Conservation (phyloP, 2,329 filamentous ascomycete genomes). For the Ascochyta pisi region DNA sequence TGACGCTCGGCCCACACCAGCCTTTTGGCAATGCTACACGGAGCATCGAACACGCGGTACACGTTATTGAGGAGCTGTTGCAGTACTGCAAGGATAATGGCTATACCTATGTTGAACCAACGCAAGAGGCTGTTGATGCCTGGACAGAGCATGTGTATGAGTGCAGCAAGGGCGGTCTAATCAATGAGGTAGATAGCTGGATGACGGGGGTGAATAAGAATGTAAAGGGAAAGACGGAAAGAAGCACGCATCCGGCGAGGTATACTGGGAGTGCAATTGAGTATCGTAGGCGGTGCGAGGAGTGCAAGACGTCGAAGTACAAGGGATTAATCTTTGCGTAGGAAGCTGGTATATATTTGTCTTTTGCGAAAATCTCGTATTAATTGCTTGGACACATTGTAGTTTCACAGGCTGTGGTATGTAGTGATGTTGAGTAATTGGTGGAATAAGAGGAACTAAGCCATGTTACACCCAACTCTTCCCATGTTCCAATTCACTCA, state of each 20-base stretch:
- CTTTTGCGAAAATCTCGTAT: too few species aligned
- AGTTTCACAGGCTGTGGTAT: too few species aligned
- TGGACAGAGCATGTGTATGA: conserved; percentile 60
- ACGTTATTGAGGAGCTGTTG: conserved; percentile 47
- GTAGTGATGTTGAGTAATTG: too few species aligned
- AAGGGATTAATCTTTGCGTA: conserved; percentile 25
- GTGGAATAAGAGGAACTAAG: too few species aligned
- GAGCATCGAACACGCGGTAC: conserved; percentile 54
- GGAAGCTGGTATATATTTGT: background rate
- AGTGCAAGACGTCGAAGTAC: conserved; percentile 30
- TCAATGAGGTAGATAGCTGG: conserved; percentile 60
- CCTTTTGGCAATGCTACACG: conserved; percentile 55
- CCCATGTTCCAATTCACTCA: too few species aligned
- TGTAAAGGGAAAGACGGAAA: conserved; percentile 49
- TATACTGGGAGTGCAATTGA: conserved; percentile 56
- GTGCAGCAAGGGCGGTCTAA: conserved; percentile 54
- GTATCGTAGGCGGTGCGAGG: conserved; percentile 46
- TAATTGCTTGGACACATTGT: too few species aligned
- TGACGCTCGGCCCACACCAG: conserved; percentile 55
- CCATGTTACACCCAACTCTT: too few species aligned
- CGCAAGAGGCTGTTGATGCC: conserved; percentile 47
- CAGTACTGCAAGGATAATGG: conserved; percentile 40
- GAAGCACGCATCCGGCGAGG: conserved; percentile 50
- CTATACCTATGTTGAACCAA: conserved; percentile 51
- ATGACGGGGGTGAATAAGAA: conserved; percentile 65